Percentiles rank a stretch among this genome's conserved stretches.
phyloP scores from a whole-genome alignment of 495 filamentous ascomycete species.

The Elasticomyces elasticus region DNA sequence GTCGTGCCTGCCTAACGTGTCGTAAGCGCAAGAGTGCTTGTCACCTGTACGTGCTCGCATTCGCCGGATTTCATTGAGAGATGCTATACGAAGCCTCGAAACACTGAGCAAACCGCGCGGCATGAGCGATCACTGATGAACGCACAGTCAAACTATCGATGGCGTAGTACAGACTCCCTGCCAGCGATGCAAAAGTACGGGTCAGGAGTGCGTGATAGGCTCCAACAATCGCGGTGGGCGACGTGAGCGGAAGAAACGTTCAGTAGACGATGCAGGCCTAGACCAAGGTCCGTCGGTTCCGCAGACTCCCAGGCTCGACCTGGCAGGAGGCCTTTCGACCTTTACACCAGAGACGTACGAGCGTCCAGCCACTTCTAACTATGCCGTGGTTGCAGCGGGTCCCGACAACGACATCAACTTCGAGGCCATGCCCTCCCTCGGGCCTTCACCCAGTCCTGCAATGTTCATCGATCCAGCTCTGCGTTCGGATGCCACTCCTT shows the following conservation, averaged over 20 bases:
- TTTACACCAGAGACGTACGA: neutral
- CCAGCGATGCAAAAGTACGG: slow-evolving; percentile 48
- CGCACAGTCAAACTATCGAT: slow-evolving; percentile 35
- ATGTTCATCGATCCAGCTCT: slow-evolving; percentile 18
- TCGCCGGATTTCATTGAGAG: no score
- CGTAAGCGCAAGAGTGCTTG: slow-evolving; percentile 54
- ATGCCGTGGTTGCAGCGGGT: neutral
- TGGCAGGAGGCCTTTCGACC: neutral
- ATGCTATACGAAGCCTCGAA: no score
- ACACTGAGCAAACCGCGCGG: neutral
- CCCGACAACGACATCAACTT: neutral
- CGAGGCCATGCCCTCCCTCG: neutral
- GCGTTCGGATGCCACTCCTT: neutral
- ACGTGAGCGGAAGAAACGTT: slow-evolving; percentile 39
- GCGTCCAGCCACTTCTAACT: neutral
- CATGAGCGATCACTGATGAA: neutral
- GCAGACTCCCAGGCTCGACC: slow-evolving; percentile 1
- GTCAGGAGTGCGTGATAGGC: slow-evolving; percentile 51
- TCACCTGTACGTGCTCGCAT: slow-evolving; percentile 44
- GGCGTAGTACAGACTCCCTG: slow-evolving; percentile 43
- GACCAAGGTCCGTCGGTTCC: slow-evolving; percentile 21
- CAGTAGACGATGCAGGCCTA: slow-evolving; percentile 4
- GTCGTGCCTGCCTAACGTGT: slow-evolving; percentile 53
- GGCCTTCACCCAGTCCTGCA: slow-evolving; percentile 3
- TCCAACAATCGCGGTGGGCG: slow-evolving; percentile 53